Base-by-base conservation (phyloP, 2,329 filamentous ascomycete species). In the Epichloe festucae region DNA sequence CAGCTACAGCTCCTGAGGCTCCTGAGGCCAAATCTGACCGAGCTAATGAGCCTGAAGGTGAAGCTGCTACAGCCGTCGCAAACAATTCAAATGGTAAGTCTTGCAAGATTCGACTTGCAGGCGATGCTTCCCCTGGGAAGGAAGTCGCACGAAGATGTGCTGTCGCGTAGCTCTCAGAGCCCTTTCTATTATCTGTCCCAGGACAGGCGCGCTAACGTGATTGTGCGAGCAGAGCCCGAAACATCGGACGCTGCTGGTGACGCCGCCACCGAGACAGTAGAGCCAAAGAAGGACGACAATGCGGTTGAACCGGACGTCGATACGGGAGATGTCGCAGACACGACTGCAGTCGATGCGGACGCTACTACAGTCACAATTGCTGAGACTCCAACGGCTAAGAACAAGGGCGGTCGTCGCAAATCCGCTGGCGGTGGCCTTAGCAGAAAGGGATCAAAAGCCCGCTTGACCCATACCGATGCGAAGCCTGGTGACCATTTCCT, bases 401-500 rank as follows among this genome's bases (percentile, higher is more conserved):
- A 58, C 55, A 73, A 74, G 56, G 80, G 79, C 10, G 84, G 88
- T 70, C 77, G 77, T 64, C 86, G 88, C 72, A 93, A 93, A 76
- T 94, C 88, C 23, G 75, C 74, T 42, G 78, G 77, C 43, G 75
- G 84, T 21, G 90, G 90, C 67, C 74, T 89, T 55, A 93, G 82
- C 73, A 88, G 85, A 73, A 95, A 93, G 75, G 86, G 82, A 65
- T 90, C 87, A 46, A 84, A 83, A 70, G 76, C 78, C 55, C 83
- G 84, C 63, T 75, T 86, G 56, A 77, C 77, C 44, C 79, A 89
- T 59, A 76, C 88, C 50, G 81, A 95, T 64, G 90, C 88, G 57
- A 77, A 95, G 72, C 87, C 93, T 4, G 93, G 94, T 59, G 85
- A 97, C 62, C 86, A 90, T 70, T 97, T 86, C 70, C 83, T 95